Evolutionary conservation across 495 filamentous ascomycete species (phyloP), one percentile per base, ranked within the genome.

Genomic region (Trichoderma parareesei): DNA sequence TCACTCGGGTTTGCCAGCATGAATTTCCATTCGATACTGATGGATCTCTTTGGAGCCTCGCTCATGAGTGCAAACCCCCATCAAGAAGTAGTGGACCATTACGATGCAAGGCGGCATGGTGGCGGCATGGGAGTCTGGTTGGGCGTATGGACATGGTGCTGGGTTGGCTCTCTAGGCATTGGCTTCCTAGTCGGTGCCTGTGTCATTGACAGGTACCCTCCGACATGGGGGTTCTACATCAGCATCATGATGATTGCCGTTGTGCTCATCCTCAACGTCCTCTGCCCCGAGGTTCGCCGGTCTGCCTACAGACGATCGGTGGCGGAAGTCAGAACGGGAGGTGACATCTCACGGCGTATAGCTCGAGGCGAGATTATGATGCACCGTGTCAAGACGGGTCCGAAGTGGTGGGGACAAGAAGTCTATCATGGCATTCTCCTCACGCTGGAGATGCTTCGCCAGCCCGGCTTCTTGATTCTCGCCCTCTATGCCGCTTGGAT

Each of bases 101-200:
- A 80, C 62, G 88, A 90, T 69, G 81, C 88, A 38, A 80, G 88
- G 41, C 78, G 87, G 42, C 87, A 89, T 65, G 89, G 89, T 16
- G 88, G 88, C 42, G 88, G 89, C 4, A 85, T 90, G 74, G 89
- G 89, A 4, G 73, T 89, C 16, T 92, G 90, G 89, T 77, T 92
- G 43, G 88, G 90, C 4, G 76, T 91, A 38, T 92, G 88, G 87
- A 84, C 85, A 4, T 92, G 87, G 84, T 87, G 86, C 68, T 87
- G 81, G 66, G 86, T 86, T 62, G 87, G 87, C 9, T 87, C 84
- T 38, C 74, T 90, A 49, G 84, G 85, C 3, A 66, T 89, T 38
- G 90, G 90, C 10, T 91, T 90, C 67, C 66, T 88, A 42, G 76
- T 88, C 64, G 90, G 89, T 11, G 86, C 87, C 38, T 67, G 78